phyloP scores from a whole-genome alignment of 2,329 filamentous ascomycete genomes.

The Apiospora koreana region DNA sequence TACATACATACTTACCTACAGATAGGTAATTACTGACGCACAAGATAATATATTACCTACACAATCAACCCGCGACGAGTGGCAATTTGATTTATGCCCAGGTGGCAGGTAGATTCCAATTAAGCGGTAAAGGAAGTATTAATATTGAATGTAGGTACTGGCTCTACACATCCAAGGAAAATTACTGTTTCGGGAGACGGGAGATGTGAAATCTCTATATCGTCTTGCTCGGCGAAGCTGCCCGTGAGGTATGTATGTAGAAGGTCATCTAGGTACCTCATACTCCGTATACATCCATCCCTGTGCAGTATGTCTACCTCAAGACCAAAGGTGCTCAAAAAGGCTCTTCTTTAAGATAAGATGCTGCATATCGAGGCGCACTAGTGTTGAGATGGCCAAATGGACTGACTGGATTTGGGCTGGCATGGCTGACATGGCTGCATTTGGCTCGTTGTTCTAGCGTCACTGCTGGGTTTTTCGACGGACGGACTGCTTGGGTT shows the following conservation, averaged over 20 bases:
- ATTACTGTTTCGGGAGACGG: conserved; percentile 1
- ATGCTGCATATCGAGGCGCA: background rate
- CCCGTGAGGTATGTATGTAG: background rate
- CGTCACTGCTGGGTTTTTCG: background rate
- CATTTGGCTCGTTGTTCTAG: background rate
- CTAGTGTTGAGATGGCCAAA: background rate
- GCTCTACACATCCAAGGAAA: background rate
- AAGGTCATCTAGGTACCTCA: too few relatives aligned
- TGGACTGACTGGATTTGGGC: background rate
- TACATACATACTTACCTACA: too few relatives aligned
- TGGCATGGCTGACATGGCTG: background rate
- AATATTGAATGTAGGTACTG: background rate
- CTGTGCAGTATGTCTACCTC: background rate
- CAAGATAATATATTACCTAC: background rate
- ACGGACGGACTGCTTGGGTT: background rate
- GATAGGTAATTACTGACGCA: background rate
- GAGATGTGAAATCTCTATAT: background rate
- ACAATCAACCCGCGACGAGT: background rate
- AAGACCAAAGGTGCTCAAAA: background rate
- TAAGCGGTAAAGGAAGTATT: background rate
- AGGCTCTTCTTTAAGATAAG: background rate
- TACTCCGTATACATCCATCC: background rate
- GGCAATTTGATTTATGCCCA: background rate
- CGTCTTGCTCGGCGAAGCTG: background rate
- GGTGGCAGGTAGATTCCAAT: background rate